These are phyloP conservation scores for Nicotiana rustica DNA, from an alignment of 305 asterid genomes.

Conservation along the genomic window DNA sequence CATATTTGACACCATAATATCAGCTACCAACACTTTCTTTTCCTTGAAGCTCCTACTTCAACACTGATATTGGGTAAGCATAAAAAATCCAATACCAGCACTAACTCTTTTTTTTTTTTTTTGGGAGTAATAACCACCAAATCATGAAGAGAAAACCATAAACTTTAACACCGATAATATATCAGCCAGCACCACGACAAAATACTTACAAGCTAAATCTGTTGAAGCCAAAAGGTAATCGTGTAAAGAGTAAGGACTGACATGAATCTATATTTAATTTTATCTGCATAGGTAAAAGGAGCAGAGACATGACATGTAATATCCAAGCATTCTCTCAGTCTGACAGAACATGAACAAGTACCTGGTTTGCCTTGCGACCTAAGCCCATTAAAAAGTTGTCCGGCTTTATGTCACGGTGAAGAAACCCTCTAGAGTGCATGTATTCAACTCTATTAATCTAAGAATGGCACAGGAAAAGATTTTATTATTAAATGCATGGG, in stretches of 20 bases:
- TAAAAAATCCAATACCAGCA: neutral
- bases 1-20: neutral
- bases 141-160: neutral
- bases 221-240: neutral
- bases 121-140: neutral
- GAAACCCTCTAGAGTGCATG: conserved; percentile 98
- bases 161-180: neutral
- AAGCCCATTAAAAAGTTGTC: conserved; percentile 98
- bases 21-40: conserved; percentile 29
- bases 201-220: neutral
- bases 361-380: conserved; percentile 99
- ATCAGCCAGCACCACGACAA: neutral
- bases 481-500: conserved; percentile 19
- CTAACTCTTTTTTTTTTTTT: too few species aligned
- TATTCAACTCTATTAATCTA: conserved; percentile 98
- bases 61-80: conserved; percentile 11
- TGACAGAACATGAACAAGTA: conserved; percentile 32
- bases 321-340: neutral
- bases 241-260: neutral
- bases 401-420: conserved; percentile 99
- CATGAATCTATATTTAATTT: neutral
- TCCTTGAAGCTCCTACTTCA: conserved; percentile 31
- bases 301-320: neutral
- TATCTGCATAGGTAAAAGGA: neutral
- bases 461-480: conserved; percentile 17